Conservation (phyloP, 352 stramenopile genomes). For the Globisporangium nagaii region DNA sequence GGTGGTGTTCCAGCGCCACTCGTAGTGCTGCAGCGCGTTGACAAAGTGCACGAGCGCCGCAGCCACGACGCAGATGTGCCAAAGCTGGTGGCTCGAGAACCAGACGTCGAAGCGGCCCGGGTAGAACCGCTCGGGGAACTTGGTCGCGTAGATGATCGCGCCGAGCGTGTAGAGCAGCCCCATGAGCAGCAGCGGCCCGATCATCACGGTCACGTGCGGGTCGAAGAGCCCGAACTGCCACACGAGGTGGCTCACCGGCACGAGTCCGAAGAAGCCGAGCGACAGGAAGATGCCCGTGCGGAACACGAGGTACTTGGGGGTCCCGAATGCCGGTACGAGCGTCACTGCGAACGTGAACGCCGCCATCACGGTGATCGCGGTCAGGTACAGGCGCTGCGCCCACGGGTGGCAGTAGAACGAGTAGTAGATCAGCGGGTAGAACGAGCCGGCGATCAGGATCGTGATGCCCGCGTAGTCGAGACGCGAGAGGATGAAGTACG, state of each 20-base stretch:
- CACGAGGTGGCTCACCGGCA: slow-evolving; percentile 73
- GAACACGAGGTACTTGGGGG: slow-evolving; percentile 61
- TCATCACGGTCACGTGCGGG: slow-evolving; percentile 81
- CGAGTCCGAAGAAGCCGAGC: slow-evolving; percentile 75
- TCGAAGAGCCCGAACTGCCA: slow-evolving; percentile 75
- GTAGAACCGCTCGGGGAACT: slow-evolving; percentile 83
- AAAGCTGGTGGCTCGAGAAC: slow-evolving; percentile 85
- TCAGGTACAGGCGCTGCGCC: slow-evolving; percentile 57
- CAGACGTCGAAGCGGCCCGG: slow-evolving; percentile 80
- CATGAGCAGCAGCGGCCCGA: slow-evolving; percentile 75
- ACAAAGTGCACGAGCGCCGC: slow-evolving; percentile 81
- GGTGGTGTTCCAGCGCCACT: slow-evolving; percentile 82
- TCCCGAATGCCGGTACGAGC: slow-evolving; percentile 67
- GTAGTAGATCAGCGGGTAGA: slow-evolving; percentile 88
- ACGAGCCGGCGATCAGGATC: slow-evolving; percentile 81
- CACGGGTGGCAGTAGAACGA: slow-evolving; percentile 84
- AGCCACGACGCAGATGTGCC: slow-evolving; percentile 85
- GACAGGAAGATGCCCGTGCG: slow-evolving; percentile 75
- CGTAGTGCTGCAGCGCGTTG: slow-evolving; percentile 80
- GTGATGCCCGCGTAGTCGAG: slow-evolving; percentile 86
- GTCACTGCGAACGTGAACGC: slow-evolving; percentile 64
- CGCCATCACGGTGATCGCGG: slow-evolving; percentile 60
- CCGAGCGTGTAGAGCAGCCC: slow-evolving; percentile 71
- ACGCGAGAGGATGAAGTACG: slow-evolving; percentile 72
- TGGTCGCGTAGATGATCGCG: slow-evolving; percentile 79